These are phyloP conservation scores for Dimargaris cristalligena DNA, from an alignment of 192 early-diverging fungal species.

Conservation along the genomic window DNA sequence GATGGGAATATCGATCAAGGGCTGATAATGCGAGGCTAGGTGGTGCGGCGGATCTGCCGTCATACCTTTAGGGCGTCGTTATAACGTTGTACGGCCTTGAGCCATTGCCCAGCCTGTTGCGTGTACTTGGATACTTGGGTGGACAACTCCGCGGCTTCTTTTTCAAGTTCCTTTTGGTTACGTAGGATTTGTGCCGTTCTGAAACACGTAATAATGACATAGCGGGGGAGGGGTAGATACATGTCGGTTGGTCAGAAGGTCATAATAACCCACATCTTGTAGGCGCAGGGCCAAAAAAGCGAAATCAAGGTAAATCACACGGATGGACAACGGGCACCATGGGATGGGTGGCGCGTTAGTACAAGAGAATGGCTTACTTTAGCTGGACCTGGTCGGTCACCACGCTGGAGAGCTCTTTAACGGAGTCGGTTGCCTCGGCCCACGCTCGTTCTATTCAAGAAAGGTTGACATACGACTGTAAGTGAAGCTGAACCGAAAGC, in stretches of 20 bases:
- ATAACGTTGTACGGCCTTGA: conserved; percentile 53
- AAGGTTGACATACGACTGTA: neutral
- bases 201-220: neutral
- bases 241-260: neutral
- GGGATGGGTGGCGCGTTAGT: too few species aligned
- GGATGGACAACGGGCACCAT: neutral
- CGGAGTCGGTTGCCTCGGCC: neutral
- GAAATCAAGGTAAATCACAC: neutral
- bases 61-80: conserved; percentile 61
- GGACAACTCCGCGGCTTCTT: conserved; percentile 33
- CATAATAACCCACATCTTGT: neutral
- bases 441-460: neutral
- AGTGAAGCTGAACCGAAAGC: neutral
- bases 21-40: neutral
- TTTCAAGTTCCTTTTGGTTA: conserved; percentile 48
- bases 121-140: conserved; percentile 29
- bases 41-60: neutral
- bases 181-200: conserved; percentile 41
- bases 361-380: neutral
- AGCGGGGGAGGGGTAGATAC: neutral
- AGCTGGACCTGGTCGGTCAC: neutral
- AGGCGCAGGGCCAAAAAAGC: neutral
- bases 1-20: neutral
- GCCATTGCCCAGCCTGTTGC: conserved; percentile 63
- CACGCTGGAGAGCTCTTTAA: neutral